A percentile compares a stretch with the other conserved stretches of the same genome.
These are phyloP conservation scores for Pleurotus salmoneostramineus DNA, from an alignment of 768 basidiomycete species.

Conservation along the genomic window DNA sequence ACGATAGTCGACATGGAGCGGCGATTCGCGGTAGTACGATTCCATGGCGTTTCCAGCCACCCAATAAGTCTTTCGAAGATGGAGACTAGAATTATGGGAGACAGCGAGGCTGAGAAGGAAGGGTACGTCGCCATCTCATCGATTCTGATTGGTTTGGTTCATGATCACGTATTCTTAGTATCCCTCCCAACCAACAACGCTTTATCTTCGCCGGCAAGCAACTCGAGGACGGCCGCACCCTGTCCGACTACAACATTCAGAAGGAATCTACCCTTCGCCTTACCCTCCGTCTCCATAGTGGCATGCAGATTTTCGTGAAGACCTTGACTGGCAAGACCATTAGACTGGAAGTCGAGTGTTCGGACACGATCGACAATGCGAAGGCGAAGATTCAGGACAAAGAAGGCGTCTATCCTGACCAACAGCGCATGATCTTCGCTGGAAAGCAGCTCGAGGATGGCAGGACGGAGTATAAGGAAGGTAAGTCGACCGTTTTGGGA, in stretches of 20 bases:
- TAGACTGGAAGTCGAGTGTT: slow-evolving; percentile 70
- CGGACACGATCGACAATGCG: slow-evolving; percentile 72
- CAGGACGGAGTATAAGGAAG: too few relatives aligned
- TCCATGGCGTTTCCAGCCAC: too few relatives aligned
- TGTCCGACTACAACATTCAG: slow-evolving; percentile 70
- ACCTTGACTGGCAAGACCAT: slow-evolving; percentile 70
- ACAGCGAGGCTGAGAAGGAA: slow-evolving; percentile 92
- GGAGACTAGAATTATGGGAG: too few relatives aligned
- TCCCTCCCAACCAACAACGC: slow-evolving; percentile 69
- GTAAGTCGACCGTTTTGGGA: too few relatives aligned
- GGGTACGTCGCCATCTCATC: slow-evolving; percentile 93
- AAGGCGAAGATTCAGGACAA: slow-evolving; percentile 77
- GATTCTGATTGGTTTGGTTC: slow-evolving; percentile 82
- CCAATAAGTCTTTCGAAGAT: too few relatives aligned
- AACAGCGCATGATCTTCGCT: slow-evolving; percentile 71
- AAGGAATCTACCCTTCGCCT: slow-evolving; percentile 69
- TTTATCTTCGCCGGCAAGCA: slow-evolving; percentile 78
- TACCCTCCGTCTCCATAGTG: neutral
- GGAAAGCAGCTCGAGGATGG: slow-evolving; percentile 90
- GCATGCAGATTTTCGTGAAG: slow-evolving; percentile 62
- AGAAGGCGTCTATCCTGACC: slow-evolving; percentile 47
- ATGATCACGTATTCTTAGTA: slow-evolving; percentile 74
- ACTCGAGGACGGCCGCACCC: slow-evolving; percentile 70
- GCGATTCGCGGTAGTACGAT: too few relatives aligned
- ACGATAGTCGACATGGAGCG: too few relatives aligned